phyloP scores from a whole-genome alignment of 1,284 basidiomycete genomes.

The Coriolopsis trogii region DNA sequence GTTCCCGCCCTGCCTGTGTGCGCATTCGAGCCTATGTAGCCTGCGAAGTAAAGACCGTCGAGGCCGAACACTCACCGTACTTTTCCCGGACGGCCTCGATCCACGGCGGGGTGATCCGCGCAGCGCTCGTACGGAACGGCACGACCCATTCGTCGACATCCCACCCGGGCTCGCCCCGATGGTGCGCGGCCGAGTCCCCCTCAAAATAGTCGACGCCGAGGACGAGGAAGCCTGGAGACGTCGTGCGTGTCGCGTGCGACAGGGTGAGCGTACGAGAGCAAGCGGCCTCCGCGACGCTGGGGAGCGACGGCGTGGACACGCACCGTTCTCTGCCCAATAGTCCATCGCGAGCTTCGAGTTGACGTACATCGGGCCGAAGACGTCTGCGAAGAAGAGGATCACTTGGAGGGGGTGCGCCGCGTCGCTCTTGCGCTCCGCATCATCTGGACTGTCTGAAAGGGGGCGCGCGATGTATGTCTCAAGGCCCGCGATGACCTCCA shows the following conservation, averaged over 20 bases:
- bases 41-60: background rate
- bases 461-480: constrained; percentile 56
- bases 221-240: constrained; percentile 53
- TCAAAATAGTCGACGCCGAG: constrained; percentile 60
- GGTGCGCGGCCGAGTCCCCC: constrained; percentile 47
- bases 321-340: constrained; percentile 51
- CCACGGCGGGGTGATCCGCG: constrained; percentile 48
- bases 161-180: constrained; percentile 43
- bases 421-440: background rate
- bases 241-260: too few relatives aligned
- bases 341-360: constrained; percentile 57
- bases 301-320: constrained; percentile 7
- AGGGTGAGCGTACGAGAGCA: too few relatives aligned
- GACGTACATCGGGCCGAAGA: constrained; percentile 48
- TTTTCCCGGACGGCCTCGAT: constrained; percentile 46
- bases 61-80: constrained; percentile 39
- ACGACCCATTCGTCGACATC: constrained; percentile 43
- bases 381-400: constrained; percentile 52
- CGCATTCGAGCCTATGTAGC: background rate
- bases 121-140: constrained; percentile 39
- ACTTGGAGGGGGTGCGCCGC: constrained; percentile 26
- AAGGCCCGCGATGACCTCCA: constrained; percentile 46
- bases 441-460: constrained; percentile 32
- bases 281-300: too few relatives aligned
- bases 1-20: constrained; percentile 19